These are phyloP conservation scores for Penicillium sp. DNA, from an alignment of 2,329 filamentous ascomycete species.

Conservation along the genomic window DNA sequence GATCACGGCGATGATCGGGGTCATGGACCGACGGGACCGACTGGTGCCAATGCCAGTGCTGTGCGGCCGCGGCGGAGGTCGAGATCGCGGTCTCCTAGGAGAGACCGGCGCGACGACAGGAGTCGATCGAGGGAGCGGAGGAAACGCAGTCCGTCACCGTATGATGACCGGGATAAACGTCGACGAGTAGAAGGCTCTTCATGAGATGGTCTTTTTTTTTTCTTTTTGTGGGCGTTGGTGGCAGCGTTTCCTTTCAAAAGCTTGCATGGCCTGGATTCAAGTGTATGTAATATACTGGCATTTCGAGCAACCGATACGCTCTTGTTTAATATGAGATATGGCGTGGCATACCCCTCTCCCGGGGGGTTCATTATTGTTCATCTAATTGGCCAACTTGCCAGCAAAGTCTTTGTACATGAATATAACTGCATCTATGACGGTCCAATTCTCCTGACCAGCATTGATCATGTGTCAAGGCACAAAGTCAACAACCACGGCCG, in stretches of 20 bases:
- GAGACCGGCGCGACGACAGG: constrained; percentile 46
- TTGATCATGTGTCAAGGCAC: background rate
- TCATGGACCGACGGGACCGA: constrained; percentile 41
- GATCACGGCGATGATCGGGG: constrained; percentile 47
- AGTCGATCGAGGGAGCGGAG: constrained; percentile 56
- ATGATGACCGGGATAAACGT: constrained; percentile 51
- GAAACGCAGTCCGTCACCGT: constrained; percentile 52
- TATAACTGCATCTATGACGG: background rate
- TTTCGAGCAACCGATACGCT: constrained; percentile 26
- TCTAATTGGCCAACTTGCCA: constrained; percentile 15
- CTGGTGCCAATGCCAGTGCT: constrained; percentile 54
- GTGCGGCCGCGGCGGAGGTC: constrained; percentile 47
- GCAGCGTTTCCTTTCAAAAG: constrained; percentile 25
- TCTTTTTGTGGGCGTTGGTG: constrained; percentile 30
- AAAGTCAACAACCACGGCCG: background rate
- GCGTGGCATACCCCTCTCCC: constrained; percentile 24
- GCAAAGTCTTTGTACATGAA: constrained; percentile 20
- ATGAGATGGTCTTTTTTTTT: constrained; percentile 22
- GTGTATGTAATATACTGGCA: constrained; percentile 23
- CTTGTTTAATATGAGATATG: constrained; percentile 14
- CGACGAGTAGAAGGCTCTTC: constrained; percentile 42
- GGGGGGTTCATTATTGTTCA: constrained; percentile 26
- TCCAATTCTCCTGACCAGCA: background rate
- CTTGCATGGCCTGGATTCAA: constrained; percentile 20
- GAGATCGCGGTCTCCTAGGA: constrained; percentile 56